Conservation (phyloP, 352 stramenopile species). For the Blastocystis sp. region DNA sequence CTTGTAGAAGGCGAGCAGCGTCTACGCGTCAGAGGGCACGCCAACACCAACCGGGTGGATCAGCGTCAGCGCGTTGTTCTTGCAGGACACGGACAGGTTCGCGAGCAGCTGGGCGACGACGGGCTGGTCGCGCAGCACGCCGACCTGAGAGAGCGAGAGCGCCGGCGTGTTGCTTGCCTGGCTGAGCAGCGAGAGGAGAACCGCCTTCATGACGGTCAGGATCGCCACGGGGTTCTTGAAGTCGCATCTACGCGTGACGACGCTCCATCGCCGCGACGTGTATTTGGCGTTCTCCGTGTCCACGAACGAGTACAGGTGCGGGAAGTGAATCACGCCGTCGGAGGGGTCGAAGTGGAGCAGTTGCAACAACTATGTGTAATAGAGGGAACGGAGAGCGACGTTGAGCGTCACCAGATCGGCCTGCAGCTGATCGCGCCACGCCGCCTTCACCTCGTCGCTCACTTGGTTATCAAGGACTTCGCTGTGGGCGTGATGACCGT, state of each 20-base stretch:
- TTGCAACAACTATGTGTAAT: not conserved
- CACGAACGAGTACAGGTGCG: not conserved
- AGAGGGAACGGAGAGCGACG: not conserved
- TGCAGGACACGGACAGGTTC: not conserved
- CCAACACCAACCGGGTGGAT: not conserved
- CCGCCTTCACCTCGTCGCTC: not conserved
- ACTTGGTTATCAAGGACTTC: not conserved
- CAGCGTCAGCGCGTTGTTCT: not conserved
- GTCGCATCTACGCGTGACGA: not conserved
- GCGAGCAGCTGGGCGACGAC: not conserved
- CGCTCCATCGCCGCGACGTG: not conserved
- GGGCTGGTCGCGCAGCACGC: not conserved
- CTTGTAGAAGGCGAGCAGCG: not conserved
- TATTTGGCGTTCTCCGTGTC: not conserved
- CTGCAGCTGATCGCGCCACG: not conserved
- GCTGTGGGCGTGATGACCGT: not conserved
- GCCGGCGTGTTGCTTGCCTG: not conserved
- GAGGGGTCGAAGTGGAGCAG: not conserved
- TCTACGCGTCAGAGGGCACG: not conserved
- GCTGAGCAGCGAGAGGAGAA: not conserved
- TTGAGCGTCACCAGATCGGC: not conserved
- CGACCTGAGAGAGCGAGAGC: not conserved
- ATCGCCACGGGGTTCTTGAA: not conserved
- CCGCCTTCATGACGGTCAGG: not conserved
- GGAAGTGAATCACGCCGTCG: not conserved